A percentile compares a stretch with the other conserved stretches of the same genome.
These are phyloP conservation scores for Jamesozyma jinghongensis DNA, from an alignment of 805 yeast species.

Conservation along the genomic window DNA sequence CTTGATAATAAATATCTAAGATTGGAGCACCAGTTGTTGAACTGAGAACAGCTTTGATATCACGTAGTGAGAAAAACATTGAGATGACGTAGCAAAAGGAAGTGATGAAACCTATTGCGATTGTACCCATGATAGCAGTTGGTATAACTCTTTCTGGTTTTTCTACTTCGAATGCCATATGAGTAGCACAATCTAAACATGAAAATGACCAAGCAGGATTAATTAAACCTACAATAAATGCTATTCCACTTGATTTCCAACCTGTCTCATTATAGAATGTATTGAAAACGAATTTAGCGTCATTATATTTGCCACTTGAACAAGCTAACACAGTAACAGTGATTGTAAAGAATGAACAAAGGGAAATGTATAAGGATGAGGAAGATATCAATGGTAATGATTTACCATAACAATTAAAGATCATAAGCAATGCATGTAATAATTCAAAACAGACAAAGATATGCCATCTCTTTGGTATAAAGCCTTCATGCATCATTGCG, in stretches of 20 bases:
- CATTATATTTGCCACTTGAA: constrained; percentile 46
- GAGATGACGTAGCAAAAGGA: constrained; percentile 45
- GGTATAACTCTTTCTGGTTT: constrained; percentile 55
- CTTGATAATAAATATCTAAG: constrained; percentile 55
- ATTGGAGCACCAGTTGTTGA: constrained; percentile 57
- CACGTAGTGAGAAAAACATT: constrained; percentile 53
- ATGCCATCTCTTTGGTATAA: constrained; percentile 44
- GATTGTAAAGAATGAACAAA: constrained; percentile 46
- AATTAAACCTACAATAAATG: constrained; percentile 56
- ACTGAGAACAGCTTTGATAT: constrained; percentile 39
- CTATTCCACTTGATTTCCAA: constrained; percentile 50
- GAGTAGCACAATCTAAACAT: constrained; percentile 64
- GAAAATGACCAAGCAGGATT: constrained; percentile 67
- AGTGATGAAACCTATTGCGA: constrained; percentile 61
- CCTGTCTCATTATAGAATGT: constrained; percentile 53
- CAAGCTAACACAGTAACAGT: constrained; percentile 49
- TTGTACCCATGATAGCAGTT: constrained; percentile 56
- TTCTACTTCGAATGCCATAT: constrained; percentile 60
- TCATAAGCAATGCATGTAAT: constrained; percentile 36
- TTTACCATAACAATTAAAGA: constrained; percentile 49
- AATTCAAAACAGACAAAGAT: constrained; percentile 46
- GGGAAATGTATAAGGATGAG: constrained; percentile 45
- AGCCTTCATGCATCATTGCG: constrained; percentile 27
- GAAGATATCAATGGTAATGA: constrained; percentile 45
- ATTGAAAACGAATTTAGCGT: constrained; percentile 49